Base-by-base conservation (phyloP, 176 grass and related monocot genomes). In the Ensete ventricosum region DNA sequence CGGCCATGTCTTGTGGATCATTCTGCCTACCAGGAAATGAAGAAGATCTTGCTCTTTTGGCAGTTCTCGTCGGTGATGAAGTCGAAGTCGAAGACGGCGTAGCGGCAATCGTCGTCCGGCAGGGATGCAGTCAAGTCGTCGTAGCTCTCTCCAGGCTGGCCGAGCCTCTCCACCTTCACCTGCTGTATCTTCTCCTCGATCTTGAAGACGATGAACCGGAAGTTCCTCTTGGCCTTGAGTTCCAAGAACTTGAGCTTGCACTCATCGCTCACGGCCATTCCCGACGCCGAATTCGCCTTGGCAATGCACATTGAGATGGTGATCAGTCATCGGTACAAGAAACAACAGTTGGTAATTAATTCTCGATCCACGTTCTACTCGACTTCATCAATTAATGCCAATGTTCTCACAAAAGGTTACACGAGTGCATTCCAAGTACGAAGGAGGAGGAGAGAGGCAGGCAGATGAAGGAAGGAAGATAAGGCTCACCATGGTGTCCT, bases 41-140 rank as follows among this genome's bases (percentile, higher is more conserved):
- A 80, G 78, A 80, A 72, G 67, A 80, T 80, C 68, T 80, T 80
- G 78, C 78, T 80, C 78, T 80, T 80, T 17, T 80, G 78, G 65
- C 78, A 80, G 13, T 80, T 80, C 78, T 80, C 78, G 23, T 55
- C 51, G 13, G 76, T 78, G 64, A 78, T 52, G 10, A 78, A 78
- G 4, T 78, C 76, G 11, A 78, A 78, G 22, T 78, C 76, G 51
- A 78, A 78, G 63, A 78, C 76, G 0, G 76, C 76, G 1, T 78
- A 78, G 64, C 76, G 76, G 64, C 76, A 78, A 9, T 78, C 64
- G 8, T 78, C 25, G 14, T 22, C 1, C 2, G 76, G 76, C 52
- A 78, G 34, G 52, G 64, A 55, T 14, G 51, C 64, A 19, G 64
- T 21, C 64, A 78, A 78, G 26, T 55, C 76, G 13, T 78, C 60